A percentile compares a stretch with the other conserved stretches of the same genome.
These are phyloP conservation scores for Penicillium capsulatum DNA, from an alignment of 2,329 filamentous ascomycete species.

Conservation along the genomic window DNA sequence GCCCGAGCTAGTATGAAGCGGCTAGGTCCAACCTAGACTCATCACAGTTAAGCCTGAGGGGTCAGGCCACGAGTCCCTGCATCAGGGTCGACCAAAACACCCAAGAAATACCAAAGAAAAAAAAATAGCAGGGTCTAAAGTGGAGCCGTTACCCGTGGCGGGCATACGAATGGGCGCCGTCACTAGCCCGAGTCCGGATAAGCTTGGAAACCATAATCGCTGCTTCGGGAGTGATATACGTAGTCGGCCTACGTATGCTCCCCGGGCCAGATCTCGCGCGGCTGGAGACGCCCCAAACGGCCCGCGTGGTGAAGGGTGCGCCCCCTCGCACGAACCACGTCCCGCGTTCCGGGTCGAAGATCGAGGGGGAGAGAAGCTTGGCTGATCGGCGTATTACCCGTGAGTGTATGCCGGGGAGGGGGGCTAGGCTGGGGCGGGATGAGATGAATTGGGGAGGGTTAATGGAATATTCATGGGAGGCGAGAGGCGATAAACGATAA, in stretches of 20 bases:
- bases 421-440: background rate
- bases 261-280: conserved; percentile 17
- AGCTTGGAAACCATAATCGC: too few species aligned
- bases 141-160: too few species aligned
- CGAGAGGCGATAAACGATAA: too few species aligned
- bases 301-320: conserved; percentile 1
- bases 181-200: too few species aligned
- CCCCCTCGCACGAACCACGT: conserved; percentile 10
- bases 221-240: conserved; percentile 19
- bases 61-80: conserved; percentile 23
- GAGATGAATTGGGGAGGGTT: background rate
- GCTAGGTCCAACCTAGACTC: conserved; percentile 5
- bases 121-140: too few species aligned
- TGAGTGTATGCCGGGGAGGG: conserved; percentile 2
- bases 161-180: too few species aligned
- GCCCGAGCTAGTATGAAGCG: conserved; percentile 6
- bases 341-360: background rate
- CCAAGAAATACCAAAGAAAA: background rate
- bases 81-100: conserved; percentile 6
- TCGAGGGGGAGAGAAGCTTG: conserved; percentile 20
- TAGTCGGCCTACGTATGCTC: conserved; percentile 25
- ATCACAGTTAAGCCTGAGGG: conserved; percentile 8
- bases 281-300: conserved; percentile 11
- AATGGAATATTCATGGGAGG: background rate
- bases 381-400: conserved; percentile 13